Evolutionary conservation across 768 basidiomycete species (phyloP).

Genomic region (Harrya chromipes): DNA sequence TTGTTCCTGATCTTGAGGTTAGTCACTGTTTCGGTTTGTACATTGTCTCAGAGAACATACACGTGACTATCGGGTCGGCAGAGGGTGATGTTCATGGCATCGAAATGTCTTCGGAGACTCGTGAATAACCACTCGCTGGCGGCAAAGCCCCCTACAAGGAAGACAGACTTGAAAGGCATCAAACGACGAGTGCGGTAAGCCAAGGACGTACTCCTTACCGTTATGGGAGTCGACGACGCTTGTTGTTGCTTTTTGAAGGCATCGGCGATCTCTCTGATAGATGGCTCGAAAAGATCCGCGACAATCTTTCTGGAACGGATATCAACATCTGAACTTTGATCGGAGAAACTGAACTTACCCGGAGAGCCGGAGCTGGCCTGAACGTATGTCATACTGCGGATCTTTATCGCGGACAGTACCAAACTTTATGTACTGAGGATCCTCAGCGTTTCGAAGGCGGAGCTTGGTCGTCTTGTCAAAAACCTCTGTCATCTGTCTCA

Average conservation of each 20-base stretch:
- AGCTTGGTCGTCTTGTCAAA: conserved; percentile 42
- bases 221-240: conserved; percentile 30
- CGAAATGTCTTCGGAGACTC: conserved; percentile 39
- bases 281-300: conserved; percentile 42
- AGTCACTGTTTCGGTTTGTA: not conserved
- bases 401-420: conserved; percentile 41
- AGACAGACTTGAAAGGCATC: conserved; percentile 30
- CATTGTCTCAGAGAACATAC: conserved; percentile 33
- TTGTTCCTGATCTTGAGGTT: conserved; percentile 35
- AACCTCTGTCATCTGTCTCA: conserved; percentile 34
- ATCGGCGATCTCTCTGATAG: conserved; percentile 35
- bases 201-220: conserved; percentile 20
- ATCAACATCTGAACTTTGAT: not conserved
- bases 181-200: not conserved
- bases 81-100: conserved; percentile 38
- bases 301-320: conserved; percentile 34
- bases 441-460: conserved; percentile 40
- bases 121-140: conserved; percentile 48
- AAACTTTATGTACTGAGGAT: conserved; percentile 41
- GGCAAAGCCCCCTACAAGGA: conserved; percentile 55
- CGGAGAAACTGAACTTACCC: conserved; percentile 26
- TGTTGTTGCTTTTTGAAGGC: conserved; percentile 34
- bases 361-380: conserved; percentile 38
- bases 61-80: conserved; percentile 52
- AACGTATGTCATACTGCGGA: conserved; percentile 35